A percentile compares a stretch with the other conserved stretches of the same genome.
Evolutionary conservation across 768 basidiomycete genomes (phyloP).

Genomic region (Baorangia bicolor): DNA sequence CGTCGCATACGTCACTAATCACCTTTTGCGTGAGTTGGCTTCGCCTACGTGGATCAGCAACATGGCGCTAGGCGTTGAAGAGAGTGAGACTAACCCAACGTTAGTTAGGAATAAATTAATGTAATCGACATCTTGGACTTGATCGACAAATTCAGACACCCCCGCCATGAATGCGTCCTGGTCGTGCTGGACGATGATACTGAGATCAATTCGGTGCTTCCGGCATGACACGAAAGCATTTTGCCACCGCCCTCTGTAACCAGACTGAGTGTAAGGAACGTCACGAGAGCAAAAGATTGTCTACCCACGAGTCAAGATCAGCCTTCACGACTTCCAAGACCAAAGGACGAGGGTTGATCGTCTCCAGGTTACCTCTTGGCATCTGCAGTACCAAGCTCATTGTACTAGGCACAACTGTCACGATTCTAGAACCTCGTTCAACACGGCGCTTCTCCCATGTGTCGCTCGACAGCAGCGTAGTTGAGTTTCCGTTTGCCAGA

Average conservation of each 20-base stretch:
- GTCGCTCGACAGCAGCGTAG: slow-evolving; percentile 9
- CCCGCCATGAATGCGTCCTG: slow-evolving; percentile 61
- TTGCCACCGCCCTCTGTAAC: slow-evolving; percentile 65
- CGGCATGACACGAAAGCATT: slow-evolving; percentile 90
- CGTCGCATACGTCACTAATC: slow-evolving; percentile 73
- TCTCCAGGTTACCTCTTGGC: slow-evolving; percentile 97
- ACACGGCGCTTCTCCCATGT: slow-evolving; percentile 74
- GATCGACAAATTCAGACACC: slow-evolving; percentile 71
- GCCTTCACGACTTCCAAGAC: slow-evolving; percentile 81
- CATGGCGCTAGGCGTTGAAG: neutral
- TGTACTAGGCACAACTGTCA: slow-evolving; percentile 79
- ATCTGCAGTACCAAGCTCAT: slow-evolving; percentile 95
- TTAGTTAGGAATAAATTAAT: slow-evolving; percentile 89
- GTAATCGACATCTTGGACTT: slow-evolving; percentile 87
- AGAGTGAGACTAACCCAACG: slow-evolving; percentile 57
- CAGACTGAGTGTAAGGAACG: neutral
- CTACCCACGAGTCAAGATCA: slow-evolving; percentile 61
- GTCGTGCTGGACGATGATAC: slow-evolving; percentile 82
- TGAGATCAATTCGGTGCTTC: slow-evolving; percentile 91
- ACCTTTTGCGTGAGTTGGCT: slow-evolving; percentile 56
- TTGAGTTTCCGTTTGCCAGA: slow-evolving; percentile 23
- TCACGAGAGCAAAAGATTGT: neutral
- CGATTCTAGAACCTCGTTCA: slow-evolving; percentile 88
- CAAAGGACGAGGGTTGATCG: slow-evolving; percentile 87
- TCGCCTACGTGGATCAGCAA: slow-evolving; percentile 43